Conservation (phyloP, 2,329 filamentous ascomycete species). For the Blastomyces percursus region DNA sequence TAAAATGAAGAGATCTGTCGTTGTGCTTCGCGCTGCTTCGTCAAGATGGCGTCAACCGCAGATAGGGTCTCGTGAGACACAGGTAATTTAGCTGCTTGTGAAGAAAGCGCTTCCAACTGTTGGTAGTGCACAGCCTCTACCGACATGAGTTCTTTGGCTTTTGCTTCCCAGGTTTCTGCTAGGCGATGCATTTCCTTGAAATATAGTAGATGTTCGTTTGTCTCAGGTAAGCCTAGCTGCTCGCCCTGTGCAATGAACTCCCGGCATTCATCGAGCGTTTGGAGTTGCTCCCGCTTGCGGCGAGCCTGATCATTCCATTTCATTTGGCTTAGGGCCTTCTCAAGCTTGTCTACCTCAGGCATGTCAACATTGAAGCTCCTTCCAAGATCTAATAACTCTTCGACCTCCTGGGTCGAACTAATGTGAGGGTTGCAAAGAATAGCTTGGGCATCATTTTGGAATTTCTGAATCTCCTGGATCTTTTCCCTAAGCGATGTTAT, state of each 20-base stretch:
- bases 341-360: slow-evolving; percentile 72
- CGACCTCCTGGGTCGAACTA: slow-evolving; percentile 61
- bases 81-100: slow-evolving; percentile 68
- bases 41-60: slow-evolving; percentile 79
- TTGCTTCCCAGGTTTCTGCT: slow-evolving; percentile 82
- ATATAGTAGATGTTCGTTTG: slow-evolving; percentile 66
- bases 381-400: slow-evolving; percentile 82
- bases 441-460: slow-evolving; percentile 62
- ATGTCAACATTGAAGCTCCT: slow-evolving; percentile 85
- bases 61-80: slow-evolving; percentile 71
- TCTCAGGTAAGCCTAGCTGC: slow-evolving; percentile 64
- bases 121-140: slow-evolving; percentile 87
- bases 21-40: slow-evolving; percentile 91
- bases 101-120: slow-evolving; percentile 81
- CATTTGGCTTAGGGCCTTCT: slow-evolving; percentile 69
- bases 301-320: slow-evolving; percentile 78
- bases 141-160: slow-evolving; percentile 84
- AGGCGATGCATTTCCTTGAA: slow-evolving; percentile 65
- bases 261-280: slow-evolving; percentile 67
- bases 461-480: slow-evolving; percentile 70
- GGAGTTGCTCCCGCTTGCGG: slow-evolving; percentile 52
- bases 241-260: slow-evolving; percentile 67
- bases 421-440: slow-evolving; percentile 56
- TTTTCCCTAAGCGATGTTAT: slow-evolving; percentile 77
- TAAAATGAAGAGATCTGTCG: slow-evolving; percentile 74